Evolutionary conservation across 2,329 filamentous ascomycete genomes (phyloP), one percentile per base, ranked within the genome.

Genomic region (Cordyceps javanica): DNA sequence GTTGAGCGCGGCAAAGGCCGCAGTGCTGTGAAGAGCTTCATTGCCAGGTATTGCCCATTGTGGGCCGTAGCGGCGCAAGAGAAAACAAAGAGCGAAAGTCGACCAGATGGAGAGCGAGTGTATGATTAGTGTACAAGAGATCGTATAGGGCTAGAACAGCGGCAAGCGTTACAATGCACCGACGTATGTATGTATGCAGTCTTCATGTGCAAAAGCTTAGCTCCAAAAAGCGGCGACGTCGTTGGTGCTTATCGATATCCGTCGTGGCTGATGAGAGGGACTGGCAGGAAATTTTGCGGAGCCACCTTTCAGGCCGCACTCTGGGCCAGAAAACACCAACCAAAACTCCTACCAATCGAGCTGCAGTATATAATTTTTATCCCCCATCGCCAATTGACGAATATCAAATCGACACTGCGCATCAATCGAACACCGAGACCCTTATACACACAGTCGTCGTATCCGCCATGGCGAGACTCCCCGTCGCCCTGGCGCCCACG

Each of bases 391-490:
- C 38, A 39, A 56, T 56, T 45, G 46, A 42, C 45, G 30, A 45
- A 38, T 1, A n/a, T n/a, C n/a, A 44, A 26, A 23, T 7, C 21
- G 3, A 34, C 16, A 28, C 6, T 7, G 10, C 19, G 5, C 7
- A 11, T 13, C 11, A 9, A 21, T 14, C 49, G 9, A 46, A 30
- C 9, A 39, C 36, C 28, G 30, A n/a, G 49, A 28, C 54, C 41
- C 39, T n/a, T n/a, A n/a, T 36, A 19, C 21, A 34, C 3, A 52
- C 8, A 13, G 25, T 41, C 36, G 9, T 8, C 14, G 23, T 36
- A n/a, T 19, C 45, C 58, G 61, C 32, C 45, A 72, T 72, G 70
- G 66, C 60, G 50, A 71, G 64, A 48, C 59, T 68, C 60, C 61
- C 67, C 30, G 38, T 64, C 60, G 64, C 66, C 55, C 63, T 68